Conservation (phyloP, 805 yeast genomes). For the Candida lessepsii region DNA sequence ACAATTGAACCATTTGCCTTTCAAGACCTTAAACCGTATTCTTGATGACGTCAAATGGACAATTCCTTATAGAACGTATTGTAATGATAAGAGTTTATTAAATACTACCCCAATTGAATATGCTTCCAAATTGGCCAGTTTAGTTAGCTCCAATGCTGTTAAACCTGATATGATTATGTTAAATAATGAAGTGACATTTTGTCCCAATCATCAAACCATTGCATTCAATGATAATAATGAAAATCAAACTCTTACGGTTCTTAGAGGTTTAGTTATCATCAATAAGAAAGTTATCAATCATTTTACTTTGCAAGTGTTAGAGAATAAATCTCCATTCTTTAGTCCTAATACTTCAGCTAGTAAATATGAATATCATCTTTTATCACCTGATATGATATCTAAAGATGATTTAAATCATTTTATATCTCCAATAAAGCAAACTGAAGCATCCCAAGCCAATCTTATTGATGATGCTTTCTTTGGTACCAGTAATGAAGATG, state of each 20-base stretch:
- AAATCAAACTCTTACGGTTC: constrained; percentile 20
- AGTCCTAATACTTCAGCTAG: constrained; percentile 15
- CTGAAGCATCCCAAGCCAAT: constrained; percentile 1
- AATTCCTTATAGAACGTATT: constrained; percentile 18
- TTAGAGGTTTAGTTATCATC: constrained; percentile 34
- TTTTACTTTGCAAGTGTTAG: constrained; percentile 30
- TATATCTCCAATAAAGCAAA: constrained; percentile 4
- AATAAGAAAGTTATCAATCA: constrained; percentile 22
- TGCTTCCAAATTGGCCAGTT: constrained; percentile 20
- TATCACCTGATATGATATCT: constrained; percentile 24
- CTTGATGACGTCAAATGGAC: constrained; percentile 57
- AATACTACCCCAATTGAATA: constrained; percentile 38
- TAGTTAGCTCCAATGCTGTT: constrained; percentile 11
- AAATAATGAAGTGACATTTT: constrained; percentile 33
- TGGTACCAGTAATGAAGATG: constrained; percentile 23
- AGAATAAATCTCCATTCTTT: constrained; percentile 21
- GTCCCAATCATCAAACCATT: constrained; percentile 22
- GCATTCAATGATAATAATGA: constrained; percentile 19
- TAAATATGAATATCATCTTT: constrained; percentile 38
- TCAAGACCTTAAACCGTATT: constrained; percentile 67
- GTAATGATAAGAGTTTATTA: constrained; percentile 21
- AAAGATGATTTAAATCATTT: constrained; percentile 27
- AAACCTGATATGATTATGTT: constrained; percentile 28
- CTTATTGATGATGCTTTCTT: constrained; percentile 37
- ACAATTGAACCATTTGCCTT: constrained; percentile 26